Base-by-base conservation (phyloP, 495 filamentous ascomycete genomes). In the Daldinia loculata region DNA sequence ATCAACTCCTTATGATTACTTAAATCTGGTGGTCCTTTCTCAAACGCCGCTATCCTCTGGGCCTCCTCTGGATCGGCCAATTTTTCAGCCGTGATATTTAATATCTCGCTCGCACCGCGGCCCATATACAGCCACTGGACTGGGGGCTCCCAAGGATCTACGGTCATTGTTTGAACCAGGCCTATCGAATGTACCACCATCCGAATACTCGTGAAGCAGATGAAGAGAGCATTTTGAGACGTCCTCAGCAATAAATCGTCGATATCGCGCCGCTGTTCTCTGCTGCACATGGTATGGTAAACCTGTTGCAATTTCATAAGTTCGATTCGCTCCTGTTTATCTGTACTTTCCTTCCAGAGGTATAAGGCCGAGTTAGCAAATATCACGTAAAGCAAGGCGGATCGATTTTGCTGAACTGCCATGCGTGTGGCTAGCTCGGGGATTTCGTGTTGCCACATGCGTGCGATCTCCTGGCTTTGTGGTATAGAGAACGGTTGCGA, bases 111-210 rank as follows among this genome's bases (percentile, higher is more conserved):
- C 19, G 74, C 66, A 4, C 78, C 79, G 3, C 68, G 66, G 1
- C 77, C 78, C 70, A 81, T 73, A 27, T 77, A 61, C 11, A 77
- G 55, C 77, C 77, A 79, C 52, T 77, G 73, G n/a, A 75, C 32
- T 22, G 77, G 77, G 17, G 77, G 75, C 38, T 79, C 75, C 77
- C 77, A 79, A 2, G 77, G 75, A 48, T 77, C 75, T 11, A 73
- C 55, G 38, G 62, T 30, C 36, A 77, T 29, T 15, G 77, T 77
- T 63, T 79, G 77, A 32, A 79, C 77, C 5, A 79, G 56, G 26
- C 69, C 75, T 55, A 77, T 63, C 34, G 75, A 76, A 60, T 79
- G 77, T 45, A 61, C 74, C 51, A 83, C 29, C 63, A 78, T 66
- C 38, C 59, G 32, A 65, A 81, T 38, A 45, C 74, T 52, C 9